phyloP scores from a whole-genome alignment of 371 early-diverging fungal species.

The Syncephalastrum sp. region DNA sequence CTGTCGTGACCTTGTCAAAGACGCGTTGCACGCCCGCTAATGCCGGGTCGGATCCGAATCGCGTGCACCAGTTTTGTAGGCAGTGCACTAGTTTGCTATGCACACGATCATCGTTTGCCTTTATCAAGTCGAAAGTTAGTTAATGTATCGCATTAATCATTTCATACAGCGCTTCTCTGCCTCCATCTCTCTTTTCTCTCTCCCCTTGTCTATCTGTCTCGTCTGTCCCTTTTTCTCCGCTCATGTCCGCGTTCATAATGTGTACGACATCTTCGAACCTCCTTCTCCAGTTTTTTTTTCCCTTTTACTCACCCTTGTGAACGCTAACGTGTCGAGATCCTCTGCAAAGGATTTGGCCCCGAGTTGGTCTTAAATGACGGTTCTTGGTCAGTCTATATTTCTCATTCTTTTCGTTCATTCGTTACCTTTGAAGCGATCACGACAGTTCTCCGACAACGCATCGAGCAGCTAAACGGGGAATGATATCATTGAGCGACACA shows the following conservation, averaged over 20 bases:
- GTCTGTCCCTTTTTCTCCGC: too few relatives aligned
- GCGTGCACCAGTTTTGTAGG: constrained; percentile 36
- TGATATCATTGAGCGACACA: background rate
- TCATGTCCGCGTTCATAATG: too few relatives aligned
- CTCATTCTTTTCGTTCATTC: background rate
- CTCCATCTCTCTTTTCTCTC: constrained; percentile 4
- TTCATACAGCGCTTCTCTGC: background rate
- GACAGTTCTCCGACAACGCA: constrained; percentile 44
- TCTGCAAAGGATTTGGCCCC: constrained; percentile 45
- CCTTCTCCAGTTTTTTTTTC: background rate
- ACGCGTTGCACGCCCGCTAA: constrained; percentile 31
- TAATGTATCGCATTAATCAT: constrained; percentile 5
- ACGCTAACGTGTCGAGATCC: constrained; percentile 34
- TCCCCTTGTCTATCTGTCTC: background rate
- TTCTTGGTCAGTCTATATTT: constrained; percentile 1
- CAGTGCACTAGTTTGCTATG: constrained; percentile 37
- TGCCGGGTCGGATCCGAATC: constrained; percentile 29
- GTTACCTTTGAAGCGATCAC: constrained; percentile 26
- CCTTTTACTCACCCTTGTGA: constrained; percentile 24
- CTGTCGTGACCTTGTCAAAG: constrained; percentile 30
- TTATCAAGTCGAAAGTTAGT: background rate
- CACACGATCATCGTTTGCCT: constrained; percentile 36
- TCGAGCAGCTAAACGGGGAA: constrained; percentile 30
- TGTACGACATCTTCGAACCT: background rate
- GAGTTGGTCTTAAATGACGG: constrained; percentile 23